Evolutionary conservation across 176 grass and related monocot genomes (phyloP), one percentile per base, ranked within the genome.

Genomic region (Ampelocalamus luodianensis): DNA sequence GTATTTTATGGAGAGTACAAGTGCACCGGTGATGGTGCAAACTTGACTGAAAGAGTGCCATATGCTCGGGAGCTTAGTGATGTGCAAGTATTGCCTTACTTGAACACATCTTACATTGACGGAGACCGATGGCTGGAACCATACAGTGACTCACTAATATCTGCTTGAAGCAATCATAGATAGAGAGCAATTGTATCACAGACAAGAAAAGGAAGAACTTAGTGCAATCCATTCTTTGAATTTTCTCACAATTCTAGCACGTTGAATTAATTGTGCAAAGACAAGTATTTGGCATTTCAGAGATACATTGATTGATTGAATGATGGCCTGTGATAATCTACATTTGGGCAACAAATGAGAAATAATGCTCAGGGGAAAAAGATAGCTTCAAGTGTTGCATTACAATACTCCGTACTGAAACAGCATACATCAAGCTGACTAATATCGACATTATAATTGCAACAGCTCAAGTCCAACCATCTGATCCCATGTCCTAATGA

Each of bases 1-100:
- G 82, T 97, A 67, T 93, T 91, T 72, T 97, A 90, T 74, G 95
- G 95, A 39, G 90, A 94, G 82, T 91, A 93, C 85, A 86, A 73
- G 60, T 97, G 95, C 81, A 93, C 82, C 36, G 95, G 92, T 43
- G 79, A 81, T 71, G 95, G 92, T 76, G 88, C 92, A 40, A 91
- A 94, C 77, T 50, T 87, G 81, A 68, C 88, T 14, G 54, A 79
- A 27, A 88, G 29, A 86, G 89, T 85, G 17, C 76, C 92, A 3
- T 95, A 90, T 65, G 92, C 77, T 62, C 71, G 39, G 17, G 82
- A 84, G 74, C 89, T 97, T 40, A 95, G 72, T 85, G 95, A 94
- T 71, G 78, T 29, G 76, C 88, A 97, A 88, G 92, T 70, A 29
- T 77, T 85, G 82, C 85, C 91, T 48, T 97, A 93, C 83, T 79